Evolutionary conservation across 306 rosid genomes (phyloP), one percentile per base, ranked within the genome.

Genomic region (Vigna radiata): DNA sequence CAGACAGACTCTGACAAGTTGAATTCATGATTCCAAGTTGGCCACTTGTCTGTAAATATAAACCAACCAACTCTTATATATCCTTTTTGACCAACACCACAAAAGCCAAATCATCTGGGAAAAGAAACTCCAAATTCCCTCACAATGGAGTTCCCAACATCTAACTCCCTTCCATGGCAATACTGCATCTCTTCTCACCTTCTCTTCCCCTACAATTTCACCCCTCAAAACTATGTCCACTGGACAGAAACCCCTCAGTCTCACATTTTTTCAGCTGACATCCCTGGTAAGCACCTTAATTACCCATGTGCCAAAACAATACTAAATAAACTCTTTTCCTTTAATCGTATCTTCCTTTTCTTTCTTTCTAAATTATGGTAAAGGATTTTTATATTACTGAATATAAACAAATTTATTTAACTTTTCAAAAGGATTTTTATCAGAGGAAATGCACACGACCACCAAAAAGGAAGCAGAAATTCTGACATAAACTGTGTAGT

Each of bases 181-280:
- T 77, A 78, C 78, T 83, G 67, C 66, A 53, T 80, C 63, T 88
- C 96, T 49, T 76, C 89, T 25, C 88, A 76, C 72, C 88, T 83
- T 68, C 85, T 88, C 62, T 82, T 81, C 52, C 97, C 92, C 12
- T 82, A 83, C 82, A 73, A 83, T 63, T 13, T 81, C 83, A 78
- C 37, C 83, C 91, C 92, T 7, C 58, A 89, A 93, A 90, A 93
- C 87, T 71, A 89, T 49, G 93, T 93, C 11, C 94, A 82, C 75
- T 90, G 97, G 97, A 81, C 86, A 15, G 86, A 93, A 72, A 90
- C 91, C 75, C 88, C 94, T 13, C 86, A 82, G 0, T 90, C 93
- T 69, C 96, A 93, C 82, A 72, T 86, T 52, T 93, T 90, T 86
- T 86, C 94, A 4, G 94, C 91, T 61, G 87, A 85, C 72, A 85